Conservation (phyloP, 2,329 filamentous ascomycete species). For the Helicocarpus griseus region DNA sequence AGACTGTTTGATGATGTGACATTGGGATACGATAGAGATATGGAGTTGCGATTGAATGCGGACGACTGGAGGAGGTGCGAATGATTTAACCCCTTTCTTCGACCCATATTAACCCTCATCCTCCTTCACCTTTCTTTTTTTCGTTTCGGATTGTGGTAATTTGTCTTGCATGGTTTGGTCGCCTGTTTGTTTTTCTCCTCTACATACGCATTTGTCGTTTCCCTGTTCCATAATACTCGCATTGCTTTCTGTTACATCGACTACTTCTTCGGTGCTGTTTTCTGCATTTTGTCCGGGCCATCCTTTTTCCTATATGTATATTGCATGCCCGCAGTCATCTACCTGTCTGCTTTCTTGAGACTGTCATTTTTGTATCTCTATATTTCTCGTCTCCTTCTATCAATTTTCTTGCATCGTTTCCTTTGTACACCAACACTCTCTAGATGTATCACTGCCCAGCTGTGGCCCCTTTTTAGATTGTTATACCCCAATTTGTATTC, state of each 20-base stretch:
- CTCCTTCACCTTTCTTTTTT: not conserved
- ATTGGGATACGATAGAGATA: constrained; percentile 43
- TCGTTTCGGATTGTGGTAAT: not conserved
- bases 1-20: constrained; percentile 49
- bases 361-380: not conserved
- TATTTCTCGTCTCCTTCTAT: not conserved
- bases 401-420: not conserved
- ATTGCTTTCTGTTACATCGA: not conserved
- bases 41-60: constrained; percentile 39
- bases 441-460: not conserved
- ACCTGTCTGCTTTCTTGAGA: too few species aligned
- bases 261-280: not conserved
- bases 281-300: not conserved
- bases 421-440: not conserved
- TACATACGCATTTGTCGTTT: not conserved
- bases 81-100: constrained; percentile 18
- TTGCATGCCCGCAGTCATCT: not conserved
- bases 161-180: not conserved
- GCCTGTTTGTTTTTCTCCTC: not conserved
- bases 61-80: constrained; percentile 47
- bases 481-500: not conserved
- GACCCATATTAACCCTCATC: not conserved
- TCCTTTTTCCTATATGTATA: not conserved
- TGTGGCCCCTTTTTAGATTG: not conserved
- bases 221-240: not conserved